phyloP scores from a whole-genome alignment of 495 filamentous ascomycete species.

The Penicillium psychrofluorescens region DNA sequence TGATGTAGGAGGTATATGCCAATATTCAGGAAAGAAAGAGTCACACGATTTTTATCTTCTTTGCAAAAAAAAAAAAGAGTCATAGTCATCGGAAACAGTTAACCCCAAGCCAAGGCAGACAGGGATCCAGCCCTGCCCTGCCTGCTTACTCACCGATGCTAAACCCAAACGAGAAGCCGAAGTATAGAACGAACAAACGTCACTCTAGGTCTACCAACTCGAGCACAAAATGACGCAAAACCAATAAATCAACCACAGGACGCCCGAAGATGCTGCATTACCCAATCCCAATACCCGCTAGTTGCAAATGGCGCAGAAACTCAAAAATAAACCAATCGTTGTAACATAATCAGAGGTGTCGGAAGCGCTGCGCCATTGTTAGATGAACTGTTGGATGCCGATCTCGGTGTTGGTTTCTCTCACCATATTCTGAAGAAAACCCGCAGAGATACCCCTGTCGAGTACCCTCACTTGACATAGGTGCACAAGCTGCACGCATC shows the following conservation, averaged over 20 bases:
- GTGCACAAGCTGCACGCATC: conserved; percentile 20
- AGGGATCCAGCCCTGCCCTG: conserved; percentile 1
- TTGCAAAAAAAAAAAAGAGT: not conserved
- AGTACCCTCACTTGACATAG: conserved; percentile 20
- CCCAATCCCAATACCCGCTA: no score
- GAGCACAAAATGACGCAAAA: no score
- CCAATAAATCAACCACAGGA: no score
- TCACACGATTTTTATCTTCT: not conserved
- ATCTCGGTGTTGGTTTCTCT: not conserved
- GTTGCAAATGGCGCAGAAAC: no score
- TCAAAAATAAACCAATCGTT: no score
- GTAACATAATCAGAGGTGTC: no score
- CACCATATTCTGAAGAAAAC: not conserved
- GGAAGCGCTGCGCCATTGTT: no score
- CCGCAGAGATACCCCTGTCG: not conserved
- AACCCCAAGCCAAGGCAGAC: conserved; percentile 5
- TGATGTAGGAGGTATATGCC: no score
- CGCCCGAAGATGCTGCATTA: no score
- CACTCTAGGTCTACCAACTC: no score
- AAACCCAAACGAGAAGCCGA: conserved; percentile 9
- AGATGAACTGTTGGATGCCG: no score
- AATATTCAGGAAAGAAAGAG: not conserved
- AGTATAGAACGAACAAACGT: conserved; percentile 1
- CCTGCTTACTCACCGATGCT: conserved; percentile 7
- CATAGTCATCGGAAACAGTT: not conserved